Base-by-base conservation (phyloP, 2,329 filamentous ascomycete species). In the Samsoniella hepiali region DNA sequence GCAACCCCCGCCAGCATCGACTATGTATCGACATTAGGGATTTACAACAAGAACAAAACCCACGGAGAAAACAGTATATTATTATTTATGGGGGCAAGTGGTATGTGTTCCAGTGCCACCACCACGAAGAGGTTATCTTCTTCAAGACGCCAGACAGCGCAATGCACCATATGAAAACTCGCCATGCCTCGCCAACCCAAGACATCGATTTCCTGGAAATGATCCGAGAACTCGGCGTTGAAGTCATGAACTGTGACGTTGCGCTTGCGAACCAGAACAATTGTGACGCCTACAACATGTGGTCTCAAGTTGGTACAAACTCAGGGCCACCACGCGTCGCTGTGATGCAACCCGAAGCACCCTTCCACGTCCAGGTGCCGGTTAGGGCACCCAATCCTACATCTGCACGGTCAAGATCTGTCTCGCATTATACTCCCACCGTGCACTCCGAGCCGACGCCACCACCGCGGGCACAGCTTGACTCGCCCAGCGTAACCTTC, bases 21-120 rank as follows among this genome's bases (percentile, higher is more conserved):
- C 17, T 54, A 8, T 59, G 34, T n/a, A 40, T 59, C 9, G 42
- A 63, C 9, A 6, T 59, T 3, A 29, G 40, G 32, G 34, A 63
- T 9, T 36, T 63, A 17, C 53, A 50, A 2, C 40, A 49, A 31
- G 56, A 60, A 13, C n/a, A 1, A 4, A 22, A 63, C 7, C 11
- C 38, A 1, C 38, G 34, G 8, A 31, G 27, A 10, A 34, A 56
- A 27, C 62, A 63, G n/a, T 49, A 49, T 5, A 59, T 63, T 32
- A 32, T 59, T 10, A 44, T 27, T 3, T 63, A 53, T 29, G 40
- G 49, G n/a, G 56, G 62, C 15, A 59, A 63, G n/a, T 63, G 56
- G 55, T 63, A 59, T 13, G 62, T 63, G 22, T 63, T 63, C 15
- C 49, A 50, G 13, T 63, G 62, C 22, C 32, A 63, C 40, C 49